These are phyloP conservation scores for Fermentozyma sake DNA, from an alignment of 1,139 yeast genomes.

Conservation along the genomic window DNA sequence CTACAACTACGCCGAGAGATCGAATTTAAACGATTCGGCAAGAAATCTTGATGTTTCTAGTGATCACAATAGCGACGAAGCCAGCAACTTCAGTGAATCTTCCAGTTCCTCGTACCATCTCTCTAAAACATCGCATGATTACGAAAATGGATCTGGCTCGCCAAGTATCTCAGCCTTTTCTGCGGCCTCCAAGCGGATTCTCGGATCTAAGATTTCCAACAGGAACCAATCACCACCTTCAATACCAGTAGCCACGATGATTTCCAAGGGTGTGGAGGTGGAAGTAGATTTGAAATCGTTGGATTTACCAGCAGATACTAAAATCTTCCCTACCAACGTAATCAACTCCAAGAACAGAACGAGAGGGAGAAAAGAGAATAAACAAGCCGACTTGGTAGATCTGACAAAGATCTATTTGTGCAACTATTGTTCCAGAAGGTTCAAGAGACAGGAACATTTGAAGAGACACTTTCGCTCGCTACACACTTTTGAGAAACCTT, in stretches of 20 bases:
- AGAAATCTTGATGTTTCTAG: too few species aligned
- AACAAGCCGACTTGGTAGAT: slow-evolving; percentile 42
- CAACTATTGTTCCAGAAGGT: slow-evolving; percentile 54
- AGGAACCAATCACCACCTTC: slow-evolving; percentile 17
- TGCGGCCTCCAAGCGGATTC: slow-evolving; percentile 36
- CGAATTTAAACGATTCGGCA: too few species aligned
- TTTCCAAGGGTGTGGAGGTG: slow-evolving; percentile 32
- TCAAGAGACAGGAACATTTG: slow-evolving; percentile 75
- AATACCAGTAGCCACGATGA: slow-evolving; percentile 22
- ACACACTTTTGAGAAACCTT: slow-evolving; percentile 74
- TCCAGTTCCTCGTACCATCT: too few species aligned
- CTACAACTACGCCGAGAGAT: slow-evolving; percentile 1
- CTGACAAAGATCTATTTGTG: slow-evolving; percentile 39
- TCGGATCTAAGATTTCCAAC: slow-evolving; percentile 35
- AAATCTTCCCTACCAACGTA: slow-evolving; percentile 32
- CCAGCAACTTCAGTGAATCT: too few species aligned
- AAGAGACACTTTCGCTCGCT: slow-evolving; percentile 73
- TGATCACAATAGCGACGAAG: too few species aligned
- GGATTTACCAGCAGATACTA: slow-evolving; percentile 40
- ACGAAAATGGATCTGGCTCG: slow-evolving; percentile 1
- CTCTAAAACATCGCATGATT: too few species aligned
- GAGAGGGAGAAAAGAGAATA: slow-evolving; percentile 45
- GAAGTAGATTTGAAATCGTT: slow-evolving; percentile 39
- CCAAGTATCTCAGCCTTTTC: slow-evolving; percentile 19
- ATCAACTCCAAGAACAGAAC: slow-evolving; percentile 34